Percentiles rank a stretch among this genome's conserved stretches.
phyloP scores from a whole-genome alignment of 1,284 basidiomycete genomes.

The Trametes versicolor region DNA sequence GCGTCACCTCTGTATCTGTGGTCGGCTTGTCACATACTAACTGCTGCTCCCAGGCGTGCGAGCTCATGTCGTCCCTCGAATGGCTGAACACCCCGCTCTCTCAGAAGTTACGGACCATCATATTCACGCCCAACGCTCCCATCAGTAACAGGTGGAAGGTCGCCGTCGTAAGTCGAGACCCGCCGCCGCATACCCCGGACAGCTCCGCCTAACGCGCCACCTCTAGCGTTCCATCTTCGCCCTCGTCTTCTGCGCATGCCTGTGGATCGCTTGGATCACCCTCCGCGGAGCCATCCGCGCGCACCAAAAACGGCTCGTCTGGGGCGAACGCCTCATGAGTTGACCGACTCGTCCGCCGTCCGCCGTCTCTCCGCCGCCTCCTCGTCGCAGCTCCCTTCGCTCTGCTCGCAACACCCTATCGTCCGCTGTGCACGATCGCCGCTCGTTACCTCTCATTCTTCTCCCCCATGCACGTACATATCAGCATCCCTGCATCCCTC shows the following conservation, averaged over 20 bases:
- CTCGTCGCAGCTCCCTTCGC: background rate
- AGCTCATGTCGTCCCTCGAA: constrained; percentile 65
- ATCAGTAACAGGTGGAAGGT: constrained; percentile 74
- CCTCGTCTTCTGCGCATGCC: constrained; percentile 61
- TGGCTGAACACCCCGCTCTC: constrained; percentile 82
- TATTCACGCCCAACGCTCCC: constrained; percentile 74
- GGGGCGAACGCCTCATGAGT: constrained; percentile 80
- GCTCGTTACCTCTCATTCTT: constrained; percentile 7
- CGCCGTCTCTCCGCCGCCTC: constrained; percentile 2
- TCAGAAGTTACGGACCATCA: constrained; percentile 72
- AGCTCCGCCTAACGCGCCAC: background rate
- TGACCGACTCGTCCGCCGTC: constrained; percentile 41
- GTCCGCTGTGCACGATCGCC: constrained; percentile 9
- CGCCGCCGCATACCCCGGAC: background rate
- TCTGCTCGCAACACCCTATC: constrained; percentile 4
- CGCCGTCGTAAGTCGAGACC: constrained; percentile 51
- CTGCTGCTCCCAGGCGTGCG: constrained; percentile 49
- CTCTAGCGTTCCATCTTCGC: constrained; percentile 62
- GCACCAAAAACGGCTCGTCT: constrained; percentile 75
- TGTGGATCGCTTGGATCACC: constrained; percentile 69
- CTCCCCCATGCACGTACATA: constrained; percentile 17
- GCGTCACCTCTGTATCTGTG: constrained; percentile 3
- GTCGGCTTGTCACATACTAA: background rate
- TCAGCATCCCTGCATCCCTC: constrained; percentile 8
- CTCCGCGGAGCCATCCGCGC: constrained; percentile 72